Evolutionary conservation across 2,329 filamentous ascomycete genomes (phyloP), one percentile per base, ranked within the genome.

Genomic region (Triangularia setosa): DNA sequence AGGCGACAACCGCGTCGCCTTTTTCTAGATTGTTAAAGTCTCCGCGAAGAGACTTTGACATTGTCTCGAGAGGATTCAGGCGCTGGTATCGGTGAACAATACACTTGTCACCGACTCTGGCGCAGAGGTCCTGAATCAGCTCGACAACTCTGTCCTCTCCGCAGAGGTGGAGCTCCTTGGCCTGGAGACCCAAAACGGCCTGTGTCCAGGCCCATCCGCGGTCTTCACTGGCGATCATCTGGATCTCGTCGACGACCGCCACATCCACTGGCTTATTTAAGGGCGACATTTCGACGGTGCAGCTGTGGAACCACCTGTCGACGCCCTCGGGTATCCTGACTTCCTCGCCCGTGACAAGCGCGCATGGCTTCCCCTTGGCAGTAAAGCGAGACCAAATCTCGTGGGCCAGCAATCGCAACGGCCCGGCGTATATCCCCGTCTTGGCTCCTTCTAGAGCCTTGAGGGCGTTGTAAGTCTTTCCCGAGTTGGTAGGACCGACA

Each of bases 191-290:
- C 4, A 99, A 81, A 14, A 98, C 81, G 1, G 95, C 95, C 71
- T 93, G 87, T 1, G 93, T 97, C 95, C 95, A 99, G 2, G 93
- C 93, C 88, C 90, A 96, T 1, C 96, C 95, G 70, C 95, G 89
- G 0, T 92, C 86, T 0, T 75, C 67, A 72, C 93, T 89, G 16
- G 87, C 89, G 69, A 99, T 92, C 95, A 99, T 98, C 77, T 99
- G 95, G 64, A 99, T 98, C 79, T 99, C 95, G 73, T 99, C 95
- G 67, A 99, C 94, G 69, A 99, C 94, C 1, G 92, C 94, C 35
- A 99, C 93, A 52, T 98, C 94, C 28, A 91, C 87, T 1, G 75
- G 74, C 3, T 77, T 69, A 70, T 79, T 83, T n/a, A 82, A 73
- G 1, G 84, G 84, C 7, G 83, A 78, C 85, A 99, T 99, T 76